Conservation (phyloP, 2,329 filamentous ascomycete genomes). For the Ceratocystis ficicola region DNA sequence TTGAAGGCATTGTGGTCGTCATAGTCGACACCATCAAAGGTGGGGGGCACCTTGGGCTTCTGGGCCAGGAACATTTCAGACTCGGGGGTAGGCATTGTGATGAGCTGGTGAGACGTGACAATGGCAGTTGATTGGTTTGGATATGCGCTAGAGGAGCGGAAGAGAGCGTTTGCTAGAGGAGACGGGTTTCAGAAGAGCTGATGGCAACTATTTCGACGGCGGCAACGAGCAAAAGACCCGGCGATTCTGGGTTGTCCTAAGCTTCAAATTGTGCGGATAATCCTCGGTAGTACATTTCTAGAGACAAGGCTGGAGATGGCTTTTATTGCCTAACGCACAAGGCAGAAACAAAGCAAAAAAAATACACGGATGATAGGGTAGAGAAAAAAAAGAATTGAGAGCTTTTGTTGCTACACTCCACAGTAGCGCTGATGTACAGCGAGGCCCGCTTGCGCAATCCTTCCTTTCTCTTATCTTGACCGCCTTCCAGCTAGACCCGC, state of each 20-base stretch:
- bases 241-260: not conserved
- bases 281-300: not conserved
- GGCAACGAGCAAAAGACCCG: not conserved
- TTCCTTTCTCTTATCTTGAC: constrained; percentile 26
- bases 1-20: constrained; percentile 71
- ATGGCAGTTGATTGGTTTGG: not conserved
- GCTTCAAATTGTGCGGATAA: not conserved
- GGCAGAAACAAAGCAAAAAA: not conserved
- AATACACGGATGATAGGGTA: not conserved
- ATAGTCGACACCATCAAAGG: constrained; percentile 78
- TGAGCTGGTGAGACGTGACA: not conserved
- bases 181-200: not conserved
- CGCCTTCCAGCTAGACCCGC: constrained; percentile 26
- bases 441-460: too few species aligned
- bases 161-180: not conserved
- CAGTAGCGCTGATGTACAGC: too few species aligned
- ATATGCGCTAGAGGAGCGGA: not conserved
- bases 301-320: not conserved
- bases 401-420: not conserved
- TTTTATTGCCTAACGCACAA: not conserved
- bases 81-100: constrained; percentile 67
- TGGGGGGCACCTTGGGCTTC: constrained; percentile 70
- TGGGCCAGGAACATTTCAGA: constrained; percentile 69
- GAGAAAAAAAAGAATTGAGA: not conserved
- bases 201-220: constrained; percentile 1